phyloP scores from a whole-genome alignment of 345 rosid species.

The Iberis pinnata region DNA sequence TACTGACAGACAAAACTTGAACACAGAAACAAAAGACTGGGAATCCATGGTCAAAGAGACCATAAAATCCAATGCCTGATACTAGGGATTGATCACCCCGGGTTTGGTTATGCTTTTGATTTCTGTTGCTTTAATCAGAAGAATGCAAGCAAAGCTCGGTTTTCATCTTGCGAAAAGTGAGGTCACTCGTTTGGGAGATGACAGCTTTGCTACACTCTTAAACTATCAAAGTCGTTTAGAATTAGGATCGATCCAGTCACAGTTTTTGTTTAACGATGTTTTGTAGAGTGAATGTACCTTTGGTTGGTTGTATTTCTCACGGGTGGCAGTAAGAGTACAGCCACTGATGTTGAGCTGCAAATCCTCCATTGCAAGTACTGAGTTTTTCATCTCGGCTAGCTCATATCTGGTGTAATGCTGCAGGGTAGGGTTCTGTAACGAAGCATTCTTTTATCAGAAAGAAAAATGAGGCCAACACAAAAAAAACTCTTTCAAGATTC shows the following conservation, averaged over 20 bases:
- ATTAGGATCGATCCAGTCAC: constrained; percentile 10
- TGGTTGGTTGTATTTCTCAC: constrained; percentile 64
- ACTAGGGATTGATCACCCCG: constrained; percentile 7
- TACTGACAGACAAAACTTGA: constrained; percentile 24
- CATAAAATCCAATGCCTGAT: constrained; percentile 17
- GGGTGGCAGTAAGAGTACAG: constrained; percentile 57
- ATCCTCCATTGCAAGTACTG: constrained; percentile 72
- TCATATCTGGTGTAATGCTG: constrained; percentile 75
- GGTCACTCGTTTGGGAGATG: constrained; percentile 43
- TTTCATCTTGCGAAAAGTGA: constrained; percentile 51
- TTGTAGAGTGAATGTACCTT: constrained; percentile 45
- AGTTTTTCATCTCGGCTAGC: constrained; percentile 47
- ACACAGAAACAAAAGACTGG: constrained; percentile 7
- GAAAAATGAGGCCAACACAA: not conserved
- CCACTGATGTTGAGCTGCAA: constrained; percentile 59
- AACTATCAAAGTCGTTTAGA: constrained; percentile 43
- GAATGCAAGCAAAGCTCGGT: not conserved
- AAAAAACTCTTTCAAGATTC: not conserved
- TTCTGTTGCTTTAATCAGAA: too few species aligned
- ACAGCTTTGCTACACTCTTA: constrained; percentile 64
- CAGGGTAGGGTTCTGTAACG: constrained; percentile 69
- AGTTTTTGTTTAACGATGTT: not conserved
- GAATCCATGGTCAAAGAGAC: constrained; percentile 8
- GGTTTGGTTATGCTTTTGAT: constrained; percentile 17
- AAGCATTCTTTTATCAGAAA: constrained; percentile 19